phyloP scores from a whole-genome alignment of 2,329 filamentous ascomycete species.

The Fusarium sulawesiense region DNA sequence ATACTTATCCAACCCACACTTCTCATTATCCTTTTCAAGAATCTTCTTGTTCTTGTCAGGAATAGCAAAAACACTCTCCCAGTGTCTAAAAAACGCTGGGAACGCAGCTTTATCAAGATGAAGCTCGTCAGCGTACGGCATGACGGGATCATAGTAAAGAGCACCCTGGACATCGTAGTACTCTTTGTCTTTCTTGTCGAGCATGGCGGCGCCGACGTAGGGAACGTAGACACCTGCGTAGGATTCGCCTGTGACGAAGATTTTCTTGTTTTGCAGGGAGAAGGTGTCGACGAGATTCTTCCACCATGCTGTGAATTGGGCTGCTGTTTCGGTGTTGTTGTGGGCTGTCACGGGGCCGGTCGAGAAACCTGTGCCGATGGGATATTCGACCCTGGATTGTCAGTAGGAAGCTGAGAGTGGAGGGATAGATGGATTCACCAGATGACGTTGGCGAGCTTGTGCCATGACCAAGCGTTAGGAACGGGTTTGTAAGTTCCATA shows the following conservation, averaged over 20 bases:
- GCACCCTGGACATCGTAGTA: constrained; percentile 17
- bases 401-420: rapidly evolving
- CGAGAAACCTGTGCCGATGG: constrained; percentile 17
- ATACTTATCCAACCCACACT: constrained; percentile 19
- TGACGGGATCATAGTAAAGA: constrained; percentile 23
- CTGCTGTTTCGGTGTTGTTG: constrained; percentile 20
- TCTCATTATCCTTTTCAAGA: constrained; percentile 18
- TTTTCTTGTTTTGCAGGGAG: not conserved
- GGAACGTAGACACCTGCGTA: constrained; percentile 20
- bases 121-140: constrained; percentile 13
- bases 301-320: constrained; percentile 15
- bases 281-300: constrained; percentile 23
- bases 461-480: constrained; percentile 23
- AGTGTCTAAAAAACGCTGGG: constrained; percentile 7
- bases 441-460: constrained; percentile 19
- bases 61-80: constrained; percentile 25
- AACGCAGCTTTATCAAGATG: constrained; percentile 15
- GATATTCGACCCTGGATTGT: constrained; percentile 13
- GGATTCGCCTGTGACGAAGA: constrained; percentile 14
- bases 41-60: constrained; percentile 26
- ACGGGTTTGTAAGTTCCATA: constrained; percentile 24
- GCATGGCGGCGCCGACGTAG: constrained; percentile 22
- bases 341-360: constrained; percentile 11
- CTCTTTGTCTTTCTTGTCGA: constrained; percentile 5
- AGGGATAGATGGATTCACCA: not conserved